Conservation (phyloP, 129 eudicot genomes). For the Flaveria sonorensis region DNA sequence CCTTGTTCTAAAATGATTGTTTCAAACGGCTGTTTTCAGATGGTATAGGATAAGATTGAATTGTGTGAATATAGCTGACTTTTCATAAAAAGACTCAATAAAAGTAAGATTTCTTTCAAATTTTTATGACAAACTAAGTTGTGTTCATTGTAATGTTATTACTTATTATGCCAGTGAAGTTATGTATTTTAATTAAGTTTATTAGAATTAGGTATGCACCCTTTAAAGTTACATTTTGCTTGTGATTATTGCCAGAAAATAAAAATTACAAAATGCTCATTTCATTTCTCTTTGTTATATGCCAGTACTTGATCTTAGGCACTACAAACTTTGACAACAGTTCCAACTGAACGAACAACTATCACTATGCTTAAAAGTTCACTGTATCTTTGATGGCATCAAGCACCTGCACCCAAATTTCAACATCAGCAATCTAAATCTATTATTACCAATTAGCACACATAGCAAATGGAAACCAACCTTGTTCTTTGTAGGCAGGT, state of each 20-base stretch:
- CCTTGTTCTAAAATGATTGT: no score
- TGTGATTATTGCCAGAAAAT: not conserved
- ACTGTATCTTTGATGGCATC: conserved; percentile 93
- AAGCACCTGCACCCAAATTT: conserved; percentile 61
- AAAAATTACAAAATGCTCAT: conserved; percentile 12
- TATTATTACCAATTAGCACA: not conserved
- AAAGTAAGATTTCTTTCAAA: no score
- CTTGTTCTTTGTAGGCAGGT: conserved; percentile 95
- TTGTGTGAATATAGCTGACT: no score
- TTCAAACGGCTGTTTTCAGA: no score
- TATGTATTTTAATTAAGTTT: not conserved
- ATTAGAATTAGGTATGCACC: not conserved
- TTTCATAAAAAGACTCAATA: no score
- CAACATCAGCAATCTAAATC: not conserved
- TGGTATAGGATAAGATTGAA: no score
- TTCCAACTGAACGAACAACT: not conserved
- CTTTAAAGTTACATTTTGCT: not conserved
- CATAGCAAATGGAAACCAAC: conserved; percentile 28
- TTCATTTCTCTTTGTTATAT: not conserved
- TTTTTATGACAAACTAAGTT: no score
- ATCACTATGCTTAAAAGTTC: conserved; percentile 46
- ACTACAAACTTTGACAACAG: not conserved
- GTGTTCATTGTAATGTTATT: no score
- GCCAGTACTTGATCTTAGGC: not conserved
- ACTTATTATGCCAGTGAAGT: not conserved